A percentile compares a stretch with the other conserved stretches of the same genome.
Evolutionary conservation across 768 basidiomycete genomes (phyloP).

Genomic region (Mycena alexandri): DNA sequence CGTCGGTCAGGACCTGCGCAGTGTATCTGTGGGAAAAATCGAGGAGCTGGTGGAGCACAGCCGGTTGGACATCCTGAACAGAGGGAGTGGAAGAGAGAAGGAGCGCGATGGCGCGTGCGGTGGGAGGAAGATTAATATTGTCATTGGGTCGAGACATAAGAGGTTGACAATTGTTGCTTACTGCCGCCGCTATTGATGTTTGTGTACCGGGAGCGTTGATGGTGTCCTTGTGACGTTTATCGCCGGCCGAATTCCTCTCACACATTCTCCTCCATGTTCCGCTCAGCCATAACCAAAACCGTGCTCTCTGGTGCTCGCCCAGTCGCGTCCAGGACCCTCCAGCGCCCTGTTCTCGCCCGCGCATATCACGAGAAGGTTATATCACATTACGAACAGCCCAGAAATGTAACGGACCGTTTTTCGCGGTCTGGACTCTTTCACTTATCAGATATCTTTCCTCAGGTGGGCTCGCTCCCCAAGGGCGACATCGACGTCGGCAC

Average conservation of each 20-base stretch:
- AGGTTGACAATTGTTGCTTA: too few relatives aligned
- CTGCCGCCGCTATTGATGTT: background rate
- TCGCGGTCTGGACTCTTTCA: constrained; percentile 46
- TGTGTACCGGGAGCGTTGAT: background rate
- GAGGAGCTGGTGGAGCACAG: constrained; percentile 87
- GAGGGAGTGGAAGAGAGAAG: constrained; percentile 86
- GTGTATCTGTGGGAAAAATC: constrained; percentile 91
- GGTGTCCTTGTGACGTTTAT: too few relatives aligned
- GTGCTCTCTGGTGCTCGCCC: constrained; percentile 62
- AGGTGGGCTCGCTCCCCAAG: constrained; percentile 98
- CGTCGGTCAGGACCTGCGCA: constrained; percentile 85
- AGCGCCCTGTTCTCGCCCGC: constrained; percentile 70
- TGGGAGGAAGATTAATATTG: constrained; percentile 71
- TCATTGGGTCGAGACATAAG: constrained; percentile 66
- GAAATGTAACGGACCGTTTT: constrained; percentile 81
- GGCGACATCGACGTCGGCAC: constrained; percentile 93
- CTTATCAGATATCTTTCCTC: constrained; percentile 71
- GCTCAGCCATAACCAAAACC: constrained; percentile 68
- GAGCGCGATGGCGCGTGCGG: constrained; percentile 86
- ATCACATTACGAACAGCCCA: constrained; percentile 96
- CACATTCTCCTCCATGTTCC: constrained; percentile 84
- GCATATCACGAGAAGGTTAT: constrained; percentile 97
- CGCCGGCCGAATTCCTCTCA: constrained; percentile 38
- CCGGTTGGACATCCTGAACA: constrained; percentile 88
- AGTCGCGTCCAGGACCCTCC: constrained; percentile 50